Evolutionary conservation across 129 eudicot species (phyloP).

Genomic region (Arctium minus): DNA sequence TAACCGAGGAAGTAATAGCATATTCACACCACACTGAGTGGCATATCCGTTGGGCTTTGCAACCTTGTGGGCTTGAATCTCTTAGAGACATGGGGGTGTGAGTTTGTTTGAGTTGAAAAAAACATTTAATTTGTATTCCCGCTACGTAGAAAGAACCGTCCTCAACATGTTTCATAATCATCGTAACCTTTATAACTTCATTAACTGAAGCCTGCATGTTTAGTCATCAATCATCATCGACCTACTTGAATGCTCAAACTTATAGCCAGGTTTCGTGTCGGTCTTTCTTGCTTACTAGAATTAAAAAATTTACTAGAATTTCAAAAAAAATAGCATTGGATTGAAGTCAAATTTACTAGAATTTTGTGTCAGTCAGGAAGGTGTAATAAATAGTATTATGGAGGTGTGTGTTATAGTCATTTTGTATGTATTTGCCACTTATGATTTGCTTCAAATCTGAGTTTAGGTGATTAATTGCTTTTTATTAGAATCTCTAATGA

Average conservation of each 20-base stretch:
- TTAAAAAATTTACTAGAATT: background rate
- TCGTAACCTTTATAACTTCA: background rate
- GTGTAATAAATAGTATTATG: constrained; percentile 7
- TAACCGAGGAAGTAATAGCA: no score
- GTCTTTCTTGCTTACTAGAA: background rate
- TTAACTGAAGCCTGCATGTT: background rate
- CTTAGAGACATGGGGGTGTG: no score
- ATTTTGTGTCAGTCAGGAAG: background rate
- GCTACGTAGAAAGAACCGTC: background rate
- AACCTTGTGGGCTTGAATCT: no score
- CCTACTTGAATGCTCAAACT: background rate
- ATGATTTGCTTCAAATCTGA: constrained; percentile 7
- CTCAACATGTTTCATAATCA: background rate
- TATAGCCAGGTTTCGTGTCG: background rate
- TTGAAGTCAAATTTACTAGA: background rate
- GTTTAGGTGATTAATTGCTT: constrained; percentile 1
- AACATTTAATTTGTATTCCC: background rate
- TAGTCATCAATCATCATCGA: background rate
- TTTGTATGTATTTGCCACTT: constrained; percentile 12
- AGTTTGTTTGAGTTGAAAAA: no score
- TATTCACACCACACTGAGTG: no score
- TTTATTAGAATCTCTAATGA: background rate
- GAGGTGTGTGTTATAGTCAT: constrained; percentile 11
- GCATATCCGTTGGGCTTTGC: no score
- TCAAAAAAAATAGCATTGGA: background rate